Evolutionary conservation across 73 alveolate species (phyloP).

Genomic region (Paramecium bursaria): DNA sequence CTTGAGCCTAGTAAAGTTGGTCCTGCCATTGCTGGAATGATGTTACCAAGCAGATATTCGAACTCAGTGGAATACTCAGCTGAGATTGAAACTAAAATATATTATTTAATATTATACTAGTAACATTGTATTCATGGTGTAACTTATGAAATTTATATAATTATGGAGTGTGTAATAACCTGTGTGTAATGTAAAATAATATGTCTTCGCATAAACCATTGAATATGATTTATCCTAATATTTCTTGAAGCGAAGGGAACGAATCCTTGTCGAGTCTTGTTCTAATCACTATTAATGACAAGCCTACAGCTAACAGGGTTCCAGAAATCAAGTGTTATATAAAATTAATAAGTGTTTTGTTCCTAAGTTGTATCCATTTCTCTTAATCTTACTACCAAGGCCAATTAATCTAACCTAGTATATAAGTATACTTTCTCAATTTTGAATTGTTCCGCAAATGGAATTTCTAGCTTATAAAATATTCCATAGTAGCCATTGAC

Average conservation of each 20-base stretch:
- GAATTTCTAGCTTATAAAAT: neutral
- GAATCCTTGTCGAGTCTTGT: slow-evolving; percentile 55
- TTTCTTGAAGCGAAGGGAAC: slow-evolving; percentile 46
- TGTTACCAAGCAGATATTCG: slow-evolving; percentile 68
- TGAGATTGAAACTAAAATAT: neutral
- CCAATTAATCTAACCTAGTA: slow-evolving; percentile 73
- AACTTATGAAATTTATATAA: neutral
- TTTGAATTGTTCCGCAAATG: slow-evolving; percentile 23
- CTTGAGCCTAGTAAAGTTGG: neutral
- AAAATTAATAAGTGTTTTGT: slow-evolving; percentile 50
- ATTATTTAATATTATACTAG: neutral
- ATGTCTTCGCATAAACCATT: slow-evolving; percentile 74
- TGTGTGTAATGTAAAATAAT: slow-evolving; percentile 68
- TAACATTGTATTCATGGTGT: neutral
- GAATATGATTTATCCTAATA: slow-evolving; percentile 69
- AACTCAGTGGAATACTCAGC: slow-evolving; percentile 58
- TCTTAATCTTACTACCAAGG: slow-evolving; percentile 82
- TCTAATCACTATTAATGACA: neutral
- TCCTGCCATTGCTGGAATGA: neutral
- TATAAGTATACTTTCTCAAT: slow-evolving; percentile 2
- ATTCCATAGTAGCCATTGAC: slow-evolving; percentile 29
- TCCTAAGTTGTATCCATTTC: slow-evolving; percentile 77
- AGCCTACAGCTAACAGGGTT: neutral
- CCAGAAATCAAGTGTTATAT: neutral
- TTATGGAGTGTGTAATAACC: no score